Evolutionary conservation across 768 basidiomycete species (phyloP).

Genomic region (Mrakia gelida): DNA sequence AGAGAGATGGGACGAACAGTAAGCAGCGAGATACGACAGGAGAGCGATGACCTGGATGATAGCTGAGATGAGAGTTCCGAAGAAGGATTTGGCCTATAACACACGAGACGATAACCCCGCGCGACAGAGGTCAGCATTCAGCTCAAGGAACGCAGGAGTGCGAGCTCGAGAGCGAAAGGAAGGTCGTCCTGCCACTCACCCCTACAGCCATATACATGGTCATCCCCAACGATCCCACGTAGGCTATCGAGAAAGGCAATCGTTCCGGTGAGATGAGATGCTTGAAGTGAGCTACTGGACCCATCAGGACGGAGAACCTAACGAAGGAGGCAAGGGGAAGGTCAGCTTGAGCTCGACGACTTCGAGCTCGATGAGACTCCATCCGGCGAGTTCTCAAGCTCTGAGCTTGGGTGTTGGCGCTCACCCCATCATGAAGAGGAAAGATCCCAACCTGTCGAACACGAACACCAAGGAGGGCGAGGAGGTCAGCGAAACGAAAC

Average conservation of each 20-base stretch:
- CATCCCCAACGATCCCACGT: conserved; percentile 73
- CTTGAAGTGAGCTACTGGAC: conserved; percentile 56
- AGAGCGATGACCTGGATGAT: conserved; percentile 76
- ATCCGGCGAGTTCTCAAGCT: not conserved
- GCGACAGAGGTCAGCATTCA: not conserved
- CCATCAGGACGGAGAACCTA: conserved; percentile 29
- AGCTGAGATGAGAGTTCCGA: conserved; percentile 79
- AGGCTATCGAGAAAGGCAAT: conserved; percentile 57
- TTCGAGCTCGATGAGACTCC: not conserved
- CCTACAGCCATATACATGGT: conserved; percentile 90
- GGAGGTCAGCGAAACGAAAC: conserved; percentile 32
- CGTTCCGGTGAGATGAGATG: conserved; percentile 53
- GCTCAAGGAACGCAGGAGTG: not conserved
- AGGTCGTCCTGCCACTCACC: conserved; percentile 52
- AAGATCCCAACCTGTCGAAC: conserved; percentile 64
- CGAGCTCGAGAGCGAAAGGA: not conserved
- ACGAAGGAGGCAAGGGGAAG: not conserved
- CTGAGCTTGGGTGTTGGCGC: conserved; percentile 35
- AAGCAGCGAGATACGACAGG: conserved; percentile 82
- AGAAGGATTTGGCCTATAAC: conserved; percentile 69
- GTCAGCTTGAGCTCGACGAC: not conserved
- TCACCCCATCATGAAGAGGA: conserved; percentile 94
- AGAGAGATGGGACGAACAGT: conserved; percentile 48
- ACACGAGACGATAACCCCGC: not conserved
- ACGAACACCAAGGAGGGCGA: no score